phyloP scores from a whole-genome alignment of 495 filamentous ascomycete genomes.

The Cudoniella acicularis region DNA sequence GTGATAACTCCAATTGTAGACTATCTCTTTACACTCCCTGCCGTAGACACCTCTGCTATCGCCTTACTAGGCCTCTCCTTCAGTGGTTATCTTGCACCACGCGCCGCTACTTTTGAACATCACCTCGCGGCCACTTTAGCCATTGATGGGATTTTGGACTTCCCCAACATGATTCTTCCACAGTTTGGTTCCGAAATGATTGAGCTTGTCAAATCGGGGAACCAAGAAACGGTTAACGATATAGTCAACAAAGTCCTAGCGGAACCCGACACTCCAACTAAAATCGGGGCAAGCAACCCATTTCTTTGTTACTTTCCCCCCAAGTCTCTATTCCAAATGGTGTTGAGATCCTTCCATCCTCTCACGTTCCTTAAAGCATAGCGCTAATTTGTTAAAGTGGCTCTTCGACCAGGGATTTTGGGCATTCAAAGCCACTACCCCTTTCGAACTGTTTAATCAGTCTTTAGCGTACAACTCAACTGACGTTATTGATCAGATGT shows the following conservation, averaged over 20 bases:
- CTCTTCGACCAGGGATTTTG: not conserved
- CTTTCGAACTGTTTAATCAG: not conserved
- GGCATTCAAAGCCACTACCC: not conserved
- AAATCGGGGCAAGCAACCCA: too few relatives aligned
- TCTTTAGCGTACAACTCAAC: not conserved
- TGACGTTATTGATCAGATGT: not conserved
- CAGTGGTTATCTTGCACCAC: constrained; percentile 28
- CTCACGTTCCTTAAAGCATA: not conserved
- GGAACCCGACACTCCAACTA: too few relatives aligned
- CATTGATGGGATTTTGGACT: constrained; percentile 25
- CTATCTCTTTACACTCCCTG: constrained; percentile 13
- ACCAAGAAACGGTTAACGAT: not conserved
- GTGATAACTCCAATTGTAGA: constrained; percentile 22
- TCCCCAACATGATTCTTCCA: not conserved
- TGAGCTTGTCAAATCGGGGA: not conserved
- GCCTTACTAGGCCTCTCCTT: constrained; percentile 31
- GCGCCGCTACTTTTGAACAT: constrained; percentile 16
- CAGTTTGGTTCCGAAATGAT: not conserved
- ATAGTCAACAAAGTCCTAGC: not conserved
- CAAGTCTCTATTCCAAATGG: too few relatives aligned
- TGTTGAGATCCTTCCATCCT: too few relatives aligned
- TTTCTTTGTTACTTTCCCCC: too few relatives aligned
- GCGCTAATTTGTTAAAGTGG: not conserved
- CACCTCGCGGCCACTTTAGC: constrained; percentile 1
- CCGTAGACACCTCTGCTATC: constrained; percentile 22